Base-by-base conservation (phyloP, 257 asterid species). In the Petunia axillaris region DNA sequence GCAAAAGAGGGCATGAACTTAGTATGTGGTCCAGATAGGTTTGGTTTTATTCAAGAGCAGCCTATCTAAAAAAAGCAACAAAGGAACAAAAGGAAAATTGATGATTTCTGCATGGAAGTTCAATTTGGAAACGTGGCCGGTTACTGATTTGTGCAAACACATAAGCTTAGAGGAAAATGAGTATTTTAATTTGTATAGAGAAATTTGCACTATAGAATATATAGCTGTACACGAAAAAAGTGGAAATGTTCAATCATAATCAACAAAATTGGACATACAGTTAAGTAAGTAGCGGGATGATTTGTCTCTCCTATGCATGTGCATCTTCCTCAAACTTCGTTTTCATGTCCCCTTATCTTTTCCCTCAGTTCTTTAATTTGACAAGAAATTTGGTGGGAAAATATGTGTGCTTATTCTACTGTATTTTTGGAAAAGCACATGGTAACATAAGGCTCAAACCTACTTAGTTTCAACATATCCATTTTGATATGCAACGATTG, bases 311-410 rank as follows among this genome's bases (percentile, higher is more conserved):
- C 62, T 76, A 73, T 75, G 89, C 90, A 87, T 84, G 86, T 87
- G 88, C 81, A 46, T 78, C 70, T 64, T n/a, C 82, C 85, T 82
- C 85, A 84, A 46, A 79, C 75, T 82, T 87, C 85, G 70, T 74
- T 82, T 82, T 87, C 89, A 78, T 80, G 82, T 82, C 82, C 75
- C 85, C 84, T 81, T 57, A 10, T 60, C 80, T 57, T 66, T 53
- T 35, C 59, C 75, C 54, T 79, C 13, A 4, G 8, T n/a, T 75
- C 81, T 79, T 83, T 50, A n/a, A 50, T 71, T 71, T 71, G 50
- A 70, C 35, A 25, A 57, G 4, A 67, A 39, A 25, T 44, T 39
- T 43, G 55, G 38, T 55, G 54, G 36, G 67, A 44, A 78, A 48
- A 2, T 35, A 37, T 52, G 35, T 62, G 73, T 62, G n/a, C 52